Evolutionary conservation across 176 grass and related monocot species (phyloP).

Genomic region (Musa schizocarpa): DNA sequence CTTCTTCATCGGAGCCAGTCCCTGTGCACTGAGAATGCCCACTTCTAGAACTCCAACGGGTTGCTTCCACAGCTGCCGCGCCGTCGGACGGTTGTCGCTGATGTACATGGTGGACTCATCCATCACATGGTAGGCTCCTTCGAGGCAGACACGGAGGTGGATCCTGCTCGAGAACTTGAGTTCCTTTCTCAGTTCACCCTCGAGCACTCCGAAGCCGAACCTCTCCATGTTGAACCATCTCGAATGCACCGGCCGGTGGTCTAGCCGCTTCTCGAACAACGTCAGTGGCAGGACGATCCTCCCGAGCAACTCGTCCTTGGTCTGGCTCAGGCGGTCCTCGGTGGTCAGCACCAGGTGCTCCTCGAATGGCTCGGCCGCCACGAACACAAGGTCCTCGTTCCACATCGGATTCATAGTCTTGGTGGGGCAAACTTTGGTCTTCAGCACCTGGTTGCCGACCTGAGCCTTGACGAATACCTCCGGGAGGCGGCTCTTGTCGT

Average conservation of each 20-base stretch:
- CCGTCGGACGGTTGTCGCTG: slow-evolving; percentile 17
- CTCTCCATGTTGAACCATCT: slow-evolving; percentile 16
- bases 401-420: neutral
- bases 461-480: slow-evolving; percentile 20
- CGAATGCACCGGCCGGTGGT: slow-evolving; percentile 19
- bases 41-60: slow-evolving; percentile 15
- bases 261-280: slow-evolving; percentile 7
- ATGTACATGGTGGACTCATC: slow-evolving; percentile 24
- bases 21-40: slow-evolving; percentile 16
- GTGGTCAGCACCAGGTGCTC: slow-evolving; percentile 15
- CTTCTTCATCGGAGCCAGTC: slow-evolving; percentile 12
- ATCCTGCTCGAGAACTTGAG: slow-evolving; percentile 18
- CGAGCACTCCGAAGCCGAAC: slow-evolving; percentile 10
- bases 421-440: slow-evolving; percentile 1
- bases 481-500: slow-evolving; percentile 2
- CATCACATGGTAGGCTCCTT: slow-evolving; percentile 22
- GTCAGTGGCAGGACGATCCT: neutral
- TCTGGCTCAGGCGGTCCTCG: slow-evolving; percentile 13
- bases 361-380: slow-evolving; percentile 17
- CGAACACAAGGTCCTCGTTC: slow-evolving; percentile 22
- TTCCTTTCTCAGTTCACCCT: slow-evolving; percentile 13
- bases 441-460: slow-evolving; percentile 22
- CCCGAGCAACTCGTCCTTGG: slow-evolving; percentile 14
- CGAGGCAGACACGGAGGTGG: slow-evolving; percentile 23
- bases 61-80: slow-evolving; percentile 23